Conservation (phyloP, 441 rosid genomes). For the Jatropha multifida region DNA sequence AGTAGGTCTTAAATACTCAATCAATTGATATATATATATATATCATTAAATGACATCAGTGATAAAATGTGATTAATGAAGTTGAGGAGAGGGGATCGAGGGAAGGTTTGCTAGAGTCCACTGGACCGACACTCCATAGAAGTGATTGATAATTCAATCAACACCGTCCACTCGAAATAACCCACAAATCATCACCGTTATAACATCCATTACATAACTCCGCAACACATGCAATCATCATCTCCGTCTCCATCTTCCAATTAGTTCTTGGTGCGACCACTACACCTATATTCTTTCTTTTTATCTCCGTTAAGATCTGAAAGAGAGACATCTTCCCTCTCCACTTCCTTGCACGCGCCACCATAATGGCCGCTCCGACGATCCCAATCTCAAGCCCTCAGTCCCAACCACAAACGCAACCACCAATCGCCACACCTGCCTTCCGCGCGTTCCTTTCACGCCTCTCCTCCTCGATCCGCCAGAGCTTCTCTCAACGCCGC, state of each 20-base stretch:
- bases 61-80: too few relatives aligned
- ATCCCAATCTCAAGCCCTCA: conserved; percentile 45
- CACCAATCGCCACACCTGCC: conserved; percentile 49
- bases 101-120: not conserved
- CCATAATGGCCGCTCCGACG: conserved; percentile 47
- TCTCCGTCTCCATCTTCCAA: too few relatives aligned
- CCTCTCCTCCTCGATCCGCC: conserved; percentile 52
- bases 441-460: conserved; percentile 60
- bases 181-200: not conserved
- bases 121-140: not conserved
- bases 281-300: not conserved
- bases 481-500: conserved; percentile 61
- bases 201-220: not conserved
- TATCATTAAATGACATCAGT: too few relatives aligned
- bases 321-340: not conserved
- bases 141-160: not conserved
- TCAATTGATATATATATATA: too few relatives aligned
- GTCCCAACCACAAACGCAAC: conserved; percentile 36
- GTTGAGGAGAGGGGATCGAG: too few relatives aligned
- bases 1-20: too few relatives aligned
- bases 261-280: not conserved
- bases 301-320: not conserved
- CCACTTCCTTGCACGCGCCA: conserved; percentile 7
- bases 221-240: not conserved
- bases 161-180: not conserved